Evolutionary conservation across 2,329 filamentous ascomycete species (phyloP).

Genomic region (Talaromyces sp.): DNA sequence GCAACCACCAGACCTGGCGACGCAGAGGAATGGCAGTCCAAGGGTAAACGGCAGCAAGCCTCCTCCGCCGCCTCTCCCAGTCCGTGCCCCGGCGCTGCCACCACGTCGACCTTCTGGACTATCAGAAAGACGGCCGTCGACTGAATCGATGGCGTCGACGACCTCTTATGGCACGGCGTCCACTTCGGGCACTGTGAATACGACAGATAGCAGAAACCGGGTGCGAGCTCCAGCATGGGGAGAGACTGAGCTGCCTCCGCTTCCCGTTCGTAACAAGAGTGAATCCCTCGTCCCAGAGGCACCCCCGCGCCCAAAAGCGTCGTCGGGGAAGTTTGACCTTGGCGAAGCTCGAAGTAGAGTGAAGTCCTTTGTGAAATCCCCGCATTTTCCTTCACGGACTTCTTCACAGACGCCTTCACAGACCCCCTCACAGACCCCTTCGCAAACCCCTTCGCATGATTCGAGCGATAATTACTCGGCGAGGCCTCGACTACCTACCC

Average conservation of each 20-base stretch:
- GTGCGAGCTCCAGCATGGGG: conserved; percentile 55
- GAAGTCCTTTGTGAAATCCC: conserved; percentile 2
- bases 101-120: conserved; percentile 37
- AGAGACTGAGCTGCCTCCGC: conserved; percentile 49
- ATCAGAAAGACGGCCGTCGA: conserved; percentile 36
- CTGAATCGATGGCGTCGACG: conserved; percentile 51
- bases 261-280: conserved; percentile 43
- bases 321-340: conserved; percentile 7
- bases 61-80: conserved; percentile 43
- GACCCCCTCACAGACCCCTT: not conserved
- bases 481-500: conserved; percentile 4
- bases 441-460: conserved; percentile 5
- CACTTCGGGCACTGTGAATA: conserved; percentile 36
- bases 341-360: conserved; percentile 4
- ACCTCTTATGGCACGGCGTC: conserved; percentile 50
- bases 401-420: not conserved
- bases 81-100: conserved; percentile 47
- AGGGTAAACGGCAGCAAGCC: conserved; percentile 15
- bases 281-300: conserved; percentile 14
- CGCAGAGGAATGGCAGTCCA: conserved; percentile 13
- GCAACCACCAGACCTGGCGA: conserved; percentile 8
- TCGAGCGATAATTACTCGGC: not conserved
- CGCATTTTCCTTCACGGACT: conserved; percentile 7
- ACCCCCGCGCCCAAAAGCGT: conserved; percentile 19
- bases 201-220: conserved; percentile 26